Base-by-base conservation (phyloP, 768 basidiomycete genomes). In the Porphyrellus cyaneotinctus region DNA sequence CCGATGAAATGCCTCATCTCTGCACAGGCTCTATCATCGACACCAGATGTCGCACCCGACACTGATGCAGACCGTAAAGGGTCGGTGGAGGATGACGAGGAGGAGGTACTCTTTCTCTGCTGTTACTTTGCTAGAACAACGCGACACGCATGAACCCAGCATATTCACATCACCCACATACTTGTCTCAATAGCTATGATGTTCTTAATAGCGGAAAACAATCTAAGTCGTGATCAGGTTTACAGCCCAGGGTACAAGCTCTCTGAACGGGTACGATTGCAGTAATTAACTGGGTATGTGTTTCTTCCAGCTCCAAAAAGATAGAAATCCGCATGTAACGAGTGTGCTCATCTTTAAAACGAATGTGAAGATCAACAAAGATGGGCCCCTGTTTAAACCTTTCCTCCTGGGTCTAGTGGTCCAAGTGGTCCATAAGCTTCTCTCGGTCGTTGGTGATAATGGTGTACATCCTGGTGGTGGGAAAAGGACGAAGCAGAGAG, bases 341-440 rank as follows among this genome's bases (percentile, higher is more conserved):
- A 28, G 9, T 28, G 26, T 5, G 26, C 5, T 4, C 5, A 28
- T 5, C 4, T 5, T 28, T 28, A 28, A 9, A 28, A 28, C 26
- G 26, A 28, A 13, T n/a, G n/a, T n/a, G 18, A 42, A 58, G 50
- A 64, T 51, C 30, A 36, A 56, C 30, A 26, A 54, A 62, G 66
- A 64, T 58, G 49, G 57, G 66, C 64, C 43, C 63, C 71, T 37
- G 0, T 37, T 65, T 67, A 83, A 69, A 80, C 76, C 66, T 70
- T 77, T 49, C 77, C 74, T 47, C 80, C 73, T 30, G 84, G 84
- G 67, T 83, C 84, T 52, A 85, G 67, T 39, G 84, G 84, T 49
- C 84, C 80, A 41, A 80, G 65, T 0, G 79, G 79, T 32, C 79
- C 80, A 48, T 80, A 80, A 36, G 67, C 65, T 43, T 70, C 65